A percentile compares a stretch with the other conserved stretches of the same genome.
Conservation (phyloP, 176 grass and related monocot species). For the Guadua angustifolia region DNA sequence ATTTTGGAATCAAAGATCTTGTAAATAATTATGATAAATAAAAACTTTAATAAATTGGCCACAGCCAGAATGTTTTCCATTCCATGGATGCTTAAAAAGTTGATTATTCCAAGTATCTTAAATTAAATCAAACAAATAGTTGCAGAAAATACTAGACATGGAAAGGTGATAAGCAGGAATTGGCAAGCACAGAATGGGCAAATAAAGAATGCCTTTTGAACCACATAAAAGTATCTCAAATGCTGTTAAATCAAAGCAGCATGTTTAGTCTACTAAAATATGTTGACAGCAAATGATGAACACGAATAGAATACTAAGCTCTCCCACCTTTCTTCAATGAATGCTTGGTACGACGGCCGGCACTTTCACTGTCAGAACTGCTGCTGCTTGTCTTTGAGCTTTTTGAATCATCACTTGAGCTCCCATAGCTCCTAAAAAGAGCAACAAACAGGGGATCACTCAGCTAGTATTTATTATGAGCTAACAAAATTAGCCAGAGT, state of each 20-base stretch:
- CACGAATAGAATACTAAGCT: background rate
- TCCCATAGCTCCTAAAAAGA: conserved; percentile 52
- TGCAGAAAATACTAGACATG: conserved; percentile 5
- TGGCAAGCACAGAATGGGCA: background rate
- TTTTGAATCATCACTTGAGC: conserved; percentile 62
- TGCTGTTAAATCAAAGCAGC: background rate
- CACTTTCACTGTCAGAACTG: conserved; percentile 57
- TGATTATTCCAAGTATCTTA: conserved; percentile 18
- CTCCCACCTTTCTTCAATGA: conserved; percentile 44
- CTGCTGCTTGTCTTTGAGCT: conserved; percentile 51
- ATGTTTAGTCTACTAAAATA: background rate
- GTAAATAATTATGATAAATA: conserved; percentile 18
- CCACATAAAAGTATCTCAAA: conserved; percentile 14
- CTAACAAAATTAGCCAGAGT: conserved; percentile 19
- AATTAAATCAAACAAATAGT: conserved; percentile 20
- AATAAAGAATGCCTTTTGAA: conserved; percentile 8
- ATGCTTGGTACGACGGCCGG: conserved; percentile 28
- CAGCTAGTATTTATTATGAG: conserved; percentile 28
- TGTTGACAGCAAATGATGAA: conserved; percentile 33
- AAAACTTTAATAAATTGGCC: background rate
- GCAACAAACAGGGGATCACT: conserved; percentile 27
- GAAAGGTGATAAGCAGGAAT: conserved; percentile 9
- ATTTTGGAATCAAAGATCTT: conserved; percentile 6
- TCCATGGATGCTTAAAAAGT: background rate
- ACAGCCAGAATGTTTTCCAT: background rate